Base-by-base conservation (phyloP, 352 stramenopile species). In the Phytopythium delawarense region DNA sequence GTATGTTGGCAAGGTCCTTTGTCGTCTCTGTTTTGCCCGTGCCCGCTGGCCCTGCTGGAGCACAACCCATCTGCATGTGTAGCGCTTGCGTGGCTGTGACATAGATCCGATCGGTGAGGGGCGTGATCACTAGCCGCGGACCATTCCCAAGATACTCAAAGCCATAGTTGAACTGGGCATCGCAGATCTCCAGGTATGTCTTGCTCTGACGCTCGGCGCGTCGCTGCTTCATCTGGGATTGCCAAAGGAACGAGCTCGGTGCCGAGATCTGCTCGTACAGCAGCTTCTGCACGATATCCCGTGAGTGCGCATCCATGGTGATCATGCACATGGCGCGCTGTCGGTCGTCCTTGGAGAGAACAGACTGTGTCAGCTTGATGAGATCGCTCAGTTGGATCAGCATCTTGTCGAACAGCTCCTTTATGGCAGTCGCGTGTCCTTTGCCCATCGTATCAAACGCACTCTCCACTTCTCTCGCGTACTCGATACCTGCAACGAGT, bases 71-170 rank as follows among this genome's bases (percentile, higher is more conserved):
- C 65, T 97, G 92, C 32, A 98, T 90, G 46, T 98, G 96, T 16
- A 98, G 74, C 7, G 95, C 92, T 64, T 98, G 92, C 0, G 95
- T 98, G 0, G 93, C 92, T 4, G 94, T 98, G 21, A 98, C 92
- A 64, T 98, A 98, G 60, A 98, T 98, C 42, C 95, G 88, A 65
- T 98, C 95, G 0, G 94, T 98, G 7, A 98, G 76, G 4, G 94
- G 93, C 28, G 95, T 98, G 59, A 98, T 95, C 11, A 98, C 94
- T 1, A 98, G 83, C 13, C 95, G 81, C 6, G 91, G 78, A 0
- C 94, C 90, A 61, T 98, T 98, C 5, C 95, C 95, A 16, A 98
- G 77, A 65, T 98, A 98, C 63, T 98, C 95, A 58, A 98, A 98
- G 34, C 96, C 92, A 49, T 98, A 98, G 28, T 94, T 83, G 55